A percentile compares a stretch with the other conserved stretches of the same genome.
Evolutionary conservation across 306 rosid species (phyloP).

Genomic region (Castanospermum australe): DNA sequence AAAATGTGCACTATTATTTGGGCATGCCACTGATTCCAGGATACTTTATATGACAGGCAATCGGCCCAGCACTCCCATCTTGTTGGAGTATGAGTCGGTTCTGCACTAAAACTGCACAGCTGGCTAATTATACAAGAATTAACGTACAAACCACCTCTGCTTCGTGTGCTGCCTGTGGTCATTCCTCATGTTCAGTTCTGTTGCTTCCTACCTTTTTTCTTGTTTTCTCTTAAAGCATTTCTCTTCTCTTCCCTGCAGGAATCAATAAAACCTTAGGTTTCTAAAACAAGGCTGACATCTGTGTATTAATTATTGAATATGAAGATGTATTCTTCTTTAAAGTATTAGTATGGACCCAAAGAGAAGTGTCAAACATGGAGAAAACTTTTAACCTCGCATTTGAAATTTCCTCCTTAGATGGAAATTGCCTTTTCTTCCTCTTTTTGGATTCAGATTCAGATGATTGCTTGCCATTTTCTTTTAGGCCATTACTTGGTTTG

Average conservation of each 20-base stretch:
- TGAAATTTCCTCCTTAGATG: constrained; percentile 68
- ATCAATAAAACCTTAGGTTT: constrained; percentile 8
- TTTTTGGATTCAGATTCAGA: constrained; percentile 21
- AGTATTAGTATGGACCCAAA: not conserved
- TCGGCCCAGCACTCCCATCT: not conserved
- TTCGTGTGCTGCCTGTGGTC: not conserved
- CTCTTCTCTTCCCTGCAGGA: constrained; percentile 85
- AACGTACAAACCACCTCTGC: not conserved
- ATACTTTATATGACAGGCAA: constrained; percentile 7
- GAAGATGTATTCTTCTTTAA: not conserved
- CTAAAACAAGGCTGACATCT: not conserved
- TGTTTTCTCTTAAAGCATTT: constrained; percentile 50
- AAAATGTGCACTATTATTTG: constrained; percentile 24
- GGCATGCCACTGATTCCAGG: constrained; percentile 17
- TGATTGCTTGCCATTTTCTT: constrained; percentile 39
- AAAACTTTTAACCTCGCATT: constrained; percentile 57
- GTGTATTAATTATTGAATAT: not conserved
- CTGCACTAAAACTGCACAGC: not conserved
- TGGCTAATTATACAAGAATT: not conserved
- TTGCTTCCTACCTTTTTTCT: constrained; percentile 35
- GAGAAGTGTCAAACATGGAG: constrained; percentile 1
- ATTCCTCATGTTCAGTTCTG: constrained; percentile 8
- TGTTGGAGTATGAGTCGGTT: not conserved
- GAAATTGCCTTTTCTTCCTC: constrained; percentile 55
- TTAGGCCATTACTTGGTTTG: constrained; percentile 16